These are phyloP conservation scores for Serendipita indica DNA, from an alignment of 768 basidiomycete species.

Conservation along the genomic window DNA sequence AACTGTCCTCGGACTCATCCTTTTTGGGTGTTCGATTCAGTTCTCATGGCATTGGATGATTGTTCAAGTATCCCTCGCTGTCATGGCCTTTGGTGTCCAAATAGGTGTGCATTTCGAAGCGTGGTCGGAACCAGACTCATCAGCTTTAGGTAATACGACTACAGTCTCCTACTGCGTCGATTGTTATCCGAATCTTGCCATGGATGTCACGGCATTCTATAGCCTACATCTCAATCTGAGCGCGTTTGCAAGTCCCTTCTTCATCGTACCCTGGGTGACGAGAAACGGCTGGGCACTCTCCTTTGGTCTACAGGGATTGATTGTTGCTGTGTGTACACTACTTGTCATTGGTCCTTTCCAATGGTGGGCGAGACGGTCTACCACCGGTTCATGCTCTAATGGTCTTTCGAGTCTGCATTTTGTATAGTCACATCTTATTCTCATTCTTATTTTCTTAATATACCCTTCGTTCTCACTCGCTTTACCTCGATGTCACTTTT, in stretches of 20 bases:
- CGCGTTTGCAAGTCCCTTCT: constrained; percentile 16
- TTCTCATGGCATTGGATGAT: constrained; percentile 13
- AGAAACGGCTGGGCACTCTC: constrained; percentile 14
- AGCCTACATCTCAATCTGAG: constrained; percentile 14
- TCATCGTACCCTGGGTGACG: constrained; percentile 13
- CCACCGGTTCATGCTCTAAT: too few species aligned
- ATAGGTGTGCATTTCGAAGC: not conserved
- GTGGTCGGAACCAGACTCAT: not conserved
- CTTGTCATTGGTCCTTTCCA: constrained; percentile 10
- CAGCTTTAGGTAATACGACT: constrained; percentile 12
- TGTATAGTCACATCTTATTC: too few species aligned
- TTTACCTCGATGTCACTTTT: too few species aligned
- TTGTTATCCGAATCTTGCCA: constrained; percentile 15
- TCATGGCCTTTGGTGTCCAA: constrained; percentile 15
- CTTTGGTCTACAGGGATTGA: constrained; percentile 13
- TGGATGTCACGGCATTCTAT: constrained; percentile 15
- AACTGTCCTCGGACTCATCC: constrained; percentile 11
- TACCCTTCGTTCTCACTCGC: too few species aligned
- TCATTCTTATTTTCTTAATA: too few species aligned
- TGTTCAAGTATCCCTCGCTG: constrained; percentile 1
- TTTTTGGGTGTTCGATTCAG: constrained; percentile 12
- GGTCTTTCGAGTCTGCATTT: too few species aligned
- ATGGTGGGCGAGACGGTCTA: constrained; percentile 8
- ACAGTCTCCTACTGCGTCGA: constrained; percentile 13
- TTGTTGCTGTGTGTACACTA: constrained; percentile 10